Percentiles rank a stretch among this genome's conserved stretches.
Conservation (phyloP, 306 rosid species). For the Dalbergia cochinchinensis region DNA sequence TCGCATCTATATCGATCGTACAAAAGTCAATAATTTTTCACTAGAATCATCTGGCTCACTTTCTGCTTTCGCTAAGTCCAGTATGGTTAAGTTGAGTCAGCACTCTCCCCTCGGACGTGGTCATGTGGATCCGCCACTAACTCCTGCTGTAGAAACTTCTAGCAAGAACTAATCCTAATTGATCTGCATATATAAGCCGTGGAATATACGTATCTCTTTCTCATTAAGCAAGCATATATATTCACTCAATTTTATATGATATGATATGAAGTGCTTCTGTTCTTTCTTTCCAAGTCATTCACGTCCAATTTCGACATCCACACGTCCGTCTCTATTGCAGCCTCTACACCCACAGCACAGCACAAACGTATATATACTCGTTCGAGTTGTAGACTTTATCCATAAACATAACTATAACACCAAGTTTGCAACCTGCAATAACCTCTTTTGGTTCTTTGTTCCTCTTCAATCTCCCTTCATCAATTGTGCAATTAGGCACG, state of each 20-base stretch:
- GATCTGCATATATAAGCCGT: neutral
- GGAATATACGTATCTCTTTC: neutral
- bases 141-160: slow-evolving; percentile 1
- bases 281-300: neutral
- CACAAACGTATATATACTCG: no score
- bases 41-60: neutral
- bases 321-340: no score
- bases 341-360: no score
- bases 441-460: no score
- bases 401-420: no score
- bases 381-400: no score
- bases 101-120: neutral
- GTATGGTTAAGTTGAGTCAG: neutral
- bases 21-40: neutral
- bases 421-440: no score
- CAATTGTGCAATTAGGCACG: neutral
- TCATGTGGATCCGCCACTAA: neutral
- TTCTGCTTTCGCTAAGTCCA: neutral
- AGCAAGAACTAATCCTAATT: slow-evolving; percentile 1
- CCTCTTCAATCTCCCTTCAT: neutral
- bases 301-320: no score
- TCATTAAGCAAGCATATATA: neutral
- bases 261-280: neutral
- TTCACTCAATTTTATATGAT: neutral
- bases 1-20: no score